phyloP scores from a whole-genome alignment of 768 basidiomycete species.

The Daedaleopsis nitida region DNA sequence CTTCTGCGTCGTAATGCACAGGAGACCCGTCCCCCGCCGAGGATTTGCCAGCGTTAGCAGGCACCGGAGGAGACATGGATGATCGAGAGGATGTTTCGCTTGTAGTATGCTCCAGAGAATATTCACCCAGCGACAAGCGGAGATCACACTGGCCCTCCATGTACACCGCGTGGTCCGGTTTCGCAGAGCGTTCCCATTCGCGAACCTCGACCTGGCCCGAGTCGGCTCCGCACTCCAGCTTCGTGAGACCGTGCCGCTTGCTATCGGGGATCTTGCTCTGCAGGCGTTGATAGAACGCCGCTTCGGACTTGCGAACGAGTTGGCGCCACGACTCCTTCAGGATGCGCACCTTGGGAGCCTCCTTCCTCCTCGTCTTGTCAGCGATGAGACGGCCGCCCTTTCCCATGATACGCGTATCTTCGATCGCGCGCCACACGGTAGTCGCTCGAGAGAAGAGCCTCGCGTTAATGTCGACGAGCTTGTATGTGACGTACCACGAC shows the following conservation, averaged over 20 bases:
- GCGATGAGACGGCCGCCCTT: not conserved
- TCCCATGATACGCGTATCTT: not conserved
- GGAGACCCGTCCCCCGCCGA: too few relatives aligned
- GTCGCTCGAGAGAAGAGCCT: slow-evolving; percentile 15
- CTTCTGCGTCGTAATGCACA: too few relatives aligned
- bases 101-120: too few relatives aligned
- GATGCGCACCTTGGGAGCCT: not conserved
- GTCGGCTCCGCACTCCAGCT: slow-evolving; percentile 8
- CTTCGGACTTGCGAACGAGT: slow-evolving; percentile 3
- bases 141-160: not conserved
- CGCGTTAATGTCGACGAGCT: slow-evolving; percentile 4
- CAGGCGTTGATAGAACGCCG: slow-evolving; percentile 4
- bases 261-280: not conserved
- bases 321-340: slow-evolving; percentile 20
- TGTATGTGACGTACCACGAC: not conserved
- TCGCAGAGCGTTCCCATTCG: slow-evolving; percentile 1
- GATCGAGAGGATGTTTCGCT: too few relatives aligned
- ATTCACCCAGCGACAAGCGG: not conserved
- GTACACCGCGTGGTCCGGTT: not conserved
- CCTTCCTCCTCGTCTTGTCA: too few relatives aligned
- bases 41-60: too few relatives aligned
- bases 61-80: too few relatives aligned
- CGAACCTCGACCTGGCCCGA: not conserved
- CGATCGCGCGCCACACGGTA: slow-evolving; percentile 14
- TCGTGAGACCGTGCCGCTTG: not conserved